Evolutionary conservation across 2,329 filamentous ascomycete species (phyloP), one percentile per base, ranked within the genome.

Genomic region (Neurospora crassa): DNA sequence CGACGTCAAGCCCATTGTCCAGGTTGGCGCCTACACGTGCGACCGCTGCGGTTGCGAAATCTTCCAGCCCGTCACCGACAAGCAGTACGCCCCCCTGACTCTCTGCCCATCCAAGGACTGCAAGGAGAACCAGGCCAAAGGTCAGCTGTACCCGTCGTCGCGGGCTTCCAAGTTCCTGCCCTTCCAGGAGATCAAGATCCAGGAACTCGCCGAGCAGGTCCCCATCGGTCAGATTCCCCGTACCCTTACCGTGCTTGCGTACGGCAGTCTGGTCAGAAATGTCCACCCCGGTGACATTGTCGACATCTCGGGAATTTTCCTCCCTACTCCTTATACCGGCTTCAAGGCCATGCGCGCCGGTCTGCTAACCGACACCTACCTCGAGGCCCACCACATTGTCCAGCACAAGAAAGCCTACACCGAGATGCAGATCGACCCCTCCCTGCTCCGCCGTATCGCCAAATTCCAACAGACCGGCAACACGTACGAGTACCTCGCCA

Each of bases 401-500:
- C 96, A 99, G 80, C 96, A 99, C 87, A 99, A 99, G 84, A 97
- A 97, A 82, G 94, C 95, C 0, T 99, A 99, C 81, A 93, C 96
- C 74, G 92, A 97, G 77, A 93, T 97, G 84, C 87, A 90, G 40
- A 89, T 97, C 76, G 94, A 97, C 75, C 89, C 91, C 41, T 87
- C 88, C 69, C 90, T 96, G 10, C 88, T 96, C 70, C 89, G 90
- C 72, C 90, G 94, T 74, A 97, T 99, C 81, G 92, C 94, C 74
- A 89, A 93, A 76, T 91, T 96, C 78, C 90, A 92, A 76, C 89
- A 92, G 75, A 92, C 92, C 0, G 96, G 96, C 4, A 93, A 96
- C 78, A 91, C 98, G 75, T 99, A 99, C 81, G 96, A 99, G 79
- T 94, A 96, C 77, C 89, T 99, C 18, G 93, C 96, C 67, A 92